Percentiles rank a stretch among this genome's conserved stretches.
Evolutionary conservation across 176 grass and related monocot species (phyloP).

Genomic region (Carex myosuroides): DNA sequence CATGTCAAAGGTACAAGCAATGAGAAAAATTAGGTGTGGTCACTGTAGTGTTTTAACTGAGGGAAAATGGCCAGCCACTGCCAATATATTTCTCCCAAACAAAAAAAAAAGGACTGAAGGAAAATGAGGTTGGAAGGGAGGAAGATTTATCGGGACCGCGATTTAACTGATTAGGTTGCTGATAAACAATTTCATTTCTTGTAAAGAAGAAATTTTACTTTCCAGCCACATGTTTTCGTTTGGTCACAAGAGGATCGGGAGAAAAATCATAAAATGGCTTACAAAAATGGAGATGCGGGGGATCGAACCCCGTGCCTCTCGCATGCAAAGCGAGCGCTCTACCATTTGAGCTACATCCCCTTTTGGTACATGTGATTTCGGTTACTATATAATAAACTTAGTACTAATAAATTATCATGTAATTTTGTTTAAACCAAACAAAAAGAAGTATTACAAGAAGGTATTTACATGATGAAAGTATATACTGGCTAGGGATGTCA

Average conservation of each 20-base stretch:
- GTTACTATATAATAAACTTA: no score
- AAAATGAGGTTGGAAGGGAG: background rate
- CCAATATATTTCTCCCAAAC: no score
- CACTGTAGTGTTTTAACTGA: background rate
- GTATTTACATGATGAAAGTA: no score
- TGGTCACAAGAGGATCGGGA: background rate
- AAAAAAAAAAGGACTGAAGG: background rate
- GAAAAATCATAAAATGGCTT: background rate
- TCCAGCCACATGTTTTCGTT: slow-evolving; percentile 2
- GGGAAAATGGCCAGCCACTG: background rate
- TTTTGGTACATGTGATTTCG: no score
- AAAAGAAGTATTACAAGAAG: no score
- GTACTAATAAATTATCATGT: no score
- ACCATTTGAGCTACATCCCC: slow-evolving; percentile 43
- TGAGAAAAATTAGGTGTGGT: no score
- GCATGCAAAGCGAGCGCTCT: slow-evolving; percentile 68
- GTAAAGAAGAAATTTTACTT: background rate
- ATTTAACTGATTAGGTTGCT: background rate
- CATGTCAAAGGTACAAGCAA: background rate
- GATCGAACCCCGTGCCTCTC: slow-evolving; percentile 67
- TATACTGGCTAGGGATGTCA: no score
- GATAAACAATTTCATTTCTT: background rate
- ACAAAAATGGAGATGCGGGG: slow-evolving; percentile 33
- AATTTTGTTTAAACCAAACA: no score
- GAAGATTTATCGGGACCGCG: background rate